phyloP scores from a whole-genome alignment of 2,329 filamentous ascomycete genomes.

The Cladosporium sp. region DNA sequence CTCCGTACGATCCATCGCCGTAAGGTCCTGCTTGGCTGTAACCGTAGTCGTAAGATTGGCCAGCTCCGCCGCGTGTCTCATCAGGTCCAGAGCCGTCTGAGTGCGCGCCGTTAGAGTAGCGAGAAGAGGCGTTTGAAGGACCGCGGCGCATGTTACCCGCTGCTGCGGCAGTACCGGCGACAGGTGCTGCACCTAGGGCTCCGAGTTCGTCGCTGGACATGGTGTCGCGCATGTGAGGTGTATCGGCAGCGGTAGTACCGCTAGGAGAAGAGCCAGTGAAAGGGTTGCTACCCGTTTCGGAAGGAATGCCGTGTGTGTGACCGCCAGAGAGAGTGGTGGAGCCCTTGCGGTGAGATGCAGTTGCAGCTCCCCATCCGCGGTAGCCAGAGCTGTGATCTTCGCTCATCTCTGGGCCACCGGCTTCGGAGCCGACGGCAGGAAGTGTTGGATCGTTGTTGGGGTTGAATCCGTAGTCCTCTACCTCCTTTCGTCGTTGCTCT shows the following conservation, averaged over 20 bases:
- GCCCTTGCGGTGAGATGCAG: slow-evolving; percentile 66
- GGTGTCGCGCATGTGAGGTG: slow-evolving; percentile 50
- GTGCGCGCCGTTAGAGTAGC: slow-evolving; percentile 76
- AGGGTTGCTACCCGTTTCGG: slow-evolving; percentile 61
- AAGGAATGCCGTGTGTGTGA: slow-evolving; percentile 48
- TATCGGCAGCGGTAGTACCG: slow-evolving; percentile 60
- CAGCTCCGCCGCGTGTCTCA: slow-evolving; percentile 17
- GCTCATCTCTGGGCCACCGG: slow-evolving; percentile 62
- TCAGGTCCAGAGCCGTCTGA: slow-evolving; percentile 50
- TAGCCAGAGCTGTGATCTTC: slow-evolving; percentile 77
- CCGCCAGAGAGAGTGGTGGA: slow-evolving; percentile 87
- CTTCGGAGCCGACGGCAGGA: slow-evolving; percentile 51
- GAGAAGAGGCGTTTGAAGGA: slow-evolving; percentile 91
- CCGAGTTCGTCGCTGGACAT: slow-evolving; percentile 76
- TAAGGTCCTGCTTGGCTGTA: slow-evolving; percentile 47
- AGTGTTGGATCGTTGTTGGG: slow-evolving; percentile 92
- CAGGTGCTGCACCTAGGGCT: slow-evolving; percentile 66
- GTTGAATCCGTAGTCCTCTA: slow-evolving; percentile 96
- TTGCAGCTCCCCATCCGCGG: slow-evolving; percentile 84
- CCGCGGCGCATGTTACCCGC: slow-evolving; percentile 72
- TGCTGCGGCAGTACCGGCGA: slow-evolving; percentile 50
- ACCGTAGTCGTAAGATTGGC: slow-evolving; percentile 36
- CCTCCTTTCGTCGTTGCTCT: slow-evolving; percentile 88
- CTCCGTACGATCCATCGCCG: slow-evolving; percentile 51
- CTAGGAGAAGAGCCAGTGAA: slow-evolving; percentile 42